Evolutionary conservation across 805 yeast species (phyloP).

Genomic region (Candida nanaspora): DNA sequence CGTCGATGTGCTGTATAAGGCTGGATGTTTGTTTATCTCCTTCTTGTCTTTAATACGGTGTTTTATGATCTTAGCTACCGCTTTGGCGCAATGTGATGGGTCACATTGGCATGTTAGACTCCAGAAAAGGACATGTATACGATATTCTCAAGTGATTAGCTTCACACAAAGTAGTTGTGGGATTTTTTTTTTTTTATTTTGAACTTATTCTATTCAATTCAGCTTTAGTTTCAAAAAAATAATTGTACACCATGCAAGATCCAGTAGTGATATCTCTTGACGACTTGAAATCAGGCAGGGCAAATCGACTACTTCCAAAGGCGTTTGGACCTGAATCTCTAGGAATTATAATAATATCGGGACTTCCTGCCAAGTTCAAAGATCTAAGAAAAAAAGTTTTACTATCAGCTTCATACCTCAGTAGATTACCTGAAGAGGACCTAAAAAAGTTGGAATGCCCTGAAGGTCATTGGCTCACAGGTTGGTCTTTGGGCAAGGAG

Average conservation of each 20-base stretch:
- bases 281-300: slow-evolving; percentile 26
- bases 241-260: background rate
- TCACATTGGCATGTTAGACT: too few species aligned
- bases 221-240: too few species aligned
- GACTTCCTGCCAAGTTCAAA: slow-evolving; percentile 31
- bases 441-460: slow-evolving; percentile 36
- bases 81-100: too few species aligned
- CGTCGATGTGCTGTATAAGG: too few species aligned
- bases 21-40: too few species aligned
- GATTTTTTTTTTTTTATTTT: too few species aligned
- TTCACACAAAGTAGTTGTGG: too few species aligned
- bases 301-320: slow-evolving; percentile 23
- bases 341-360: slow-evolving; percentile 44
- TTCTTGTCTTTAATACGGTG: too few species aligned
- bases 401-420: slow-evolving; percentile 33
- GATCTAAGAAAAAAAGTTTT: slow-evolving; percentile 36
- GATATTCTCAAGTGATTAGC: too few species aligned
- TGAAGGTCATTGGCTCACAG: slow-evolving; percentile 46
- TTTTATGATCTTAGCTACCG: too few species aligned
- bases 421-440: slow-evolving; percentile 27
- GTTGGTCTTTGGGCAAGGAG: slow-evolving; percentile 58
- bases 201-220: too few species aligned
- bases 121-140: too few species aligned
- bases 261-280: slow-evolving; percentile 27
- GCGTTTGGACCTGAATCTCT: slow-evolving; percentile 53